Base-by-base conservation (phyloP, 345 rosid genomes). In the Chamaenerion angustifolium region DNA sequence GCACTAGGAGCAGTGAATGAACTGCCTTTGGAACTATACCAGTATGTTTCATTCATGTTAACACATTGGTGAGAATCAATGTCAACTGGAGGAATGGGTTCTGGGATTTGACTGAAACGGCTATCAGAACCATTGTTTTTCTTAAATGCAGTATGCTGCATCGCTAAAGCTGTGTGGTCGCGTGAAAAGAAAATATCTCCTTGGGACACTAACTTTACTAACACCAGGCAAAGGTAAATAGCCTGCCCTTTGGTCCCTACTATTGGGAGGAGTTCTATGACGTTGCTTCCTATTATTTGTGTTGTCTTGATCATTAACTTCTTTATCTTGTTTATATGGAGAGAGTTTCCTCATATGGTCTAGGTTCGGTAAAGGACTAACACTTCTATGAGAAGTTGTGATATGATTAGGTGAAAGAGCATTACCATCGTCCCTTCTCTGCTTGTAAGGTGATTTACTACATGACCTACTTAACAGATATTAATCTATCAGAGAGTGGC, bases 131-230 rank as follows among this genome's bases (percentile, higher is more conserved):
- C 51, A 21, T 51, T 58, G 45, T 43, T 66, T 59, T 68, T 69
- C 15, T 57, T 2, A 19, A 54, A 13, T 31, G 43, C 57, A 52
- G 41, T 53, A 50, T 61, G 64, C 59, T 64, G 66, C 44, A 46
- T 43, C 44, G 45, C 47, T 31, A 58, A 14, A 35, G 73, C 59
- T 3, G 62, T 52, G 12, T 42, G 45, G 16, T 76, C 72, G 0
- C 57, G 73, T 40, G 83, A 79, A 49, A 78, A 78, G 67, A 81
- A 82, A 61, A 76, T 79, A 44, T 78, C 79, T 7, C 79, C 79
- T 1, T 75, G 73, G 61, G 43, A 66, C 56, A 14, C 56, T 66
- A 43, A 46, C 49, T 72, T 58, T 64, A 48, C 11, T 23, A 49
- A 37, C 61, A 42, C 60, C n/a, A n/a, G n/a, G n/a, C n/a, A n/a